Evolutionary conservation across 2,329 filamentous ascomycete genomes (phyloP), one percentile per base, ranked within the genome.

Genomic region (Plectosphaerella sp.): DNA sequence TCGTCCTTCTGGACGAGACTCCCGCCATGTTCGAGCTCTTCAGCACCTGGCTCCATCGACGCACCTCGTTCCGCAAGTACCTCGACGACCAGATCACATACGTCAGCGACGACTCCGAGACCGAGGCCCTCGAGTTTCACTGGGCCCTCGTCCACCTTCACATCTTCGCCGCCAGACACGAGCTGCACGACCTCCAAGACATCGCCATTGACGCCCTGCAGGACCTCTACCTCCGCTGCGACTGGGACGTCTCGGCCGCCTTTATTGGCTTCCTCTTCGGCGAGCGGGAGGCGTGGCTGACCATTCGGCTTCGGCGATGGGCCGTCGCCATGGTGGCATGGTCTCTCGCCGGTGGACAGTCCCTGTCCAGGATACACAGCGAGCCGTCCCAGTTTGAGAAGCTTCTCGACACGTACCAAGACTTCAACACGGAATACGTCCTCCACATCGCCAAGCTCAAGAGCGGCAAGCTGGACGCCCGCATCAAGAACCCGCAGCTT

Each of bases 271-370:
- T 76, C 55, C 69, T 83, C 11, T 84, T 83, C 64, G 72, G 67
- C n/a, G 72, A 78, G 56, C 79, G 77, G 62, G 75, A 80, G 48
- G 63, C 74, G 12, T 62, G 72, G 25, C 69, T 74, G 36, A 72
- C 78, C 49, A 72, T 77, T 41, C 74, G 80, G 10, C 69, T 84
- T 39, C 76, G 80, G 47, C 77, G 79, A 57, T 84, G 80, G 80
- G 75, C 78, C 50, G 78, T 83, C 6, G 79, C 80, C 53, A 83
- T 83, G 78, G 72, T 80, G 14, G 78, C 79, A n/a, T 83, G 79
- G 72, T 74, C 74, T 3, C 71, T 82, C 33, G 69, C 71, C 22
- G 64, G 64, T 11, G 64, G 71, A 14, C 50, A 57, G 12, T 54
- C 53, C 24, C 53, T 49, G 33, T 36, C 60, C 11, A 64, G 62